Base-by-base conservation (phyloP, 2,329 filamentous ascomycete species). In the Chaetomiaceae sp. region DNA sequence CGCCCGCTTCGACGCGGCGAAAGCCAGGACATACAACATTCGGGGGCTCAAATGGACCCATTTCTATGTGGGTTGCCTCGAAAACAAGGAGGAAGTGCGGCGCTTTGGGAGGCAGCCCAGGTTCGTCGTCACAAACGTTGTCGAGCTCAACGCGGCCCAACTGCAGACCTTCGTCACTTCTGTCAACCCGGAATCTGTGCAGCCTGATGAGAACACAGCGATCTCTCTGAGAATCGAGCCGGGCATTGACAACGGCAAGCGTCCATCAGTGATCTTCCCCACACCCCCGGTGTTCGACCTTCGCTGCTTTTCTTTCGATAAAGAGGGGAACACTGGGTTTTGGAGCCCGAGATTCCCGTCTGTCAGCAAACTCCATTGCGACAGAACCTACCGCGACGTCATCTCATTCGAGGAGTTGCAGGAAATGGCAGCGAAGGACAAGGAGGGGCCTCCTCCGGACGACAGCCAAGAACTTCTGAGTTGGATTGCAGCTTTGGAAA, bases 231-330 rank as follows among this genome's bases (percentile, higher is more conserved):
- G 71, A 14, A 65, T 75, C 17, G 69, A 74, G 10, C 63, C 66
- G 10, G 69, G 71, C 0, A 54, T 74, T 2, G 65, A 71, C 42
- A 62, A 63, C 30, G 63, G 67, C 36, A 60, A 69, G 58, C 51
- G 66, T 47, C 66, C 76, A 52, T 69, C 71, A 0, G 65, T 72
- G 2, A 64, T 83, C 1, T 95, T 95, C 62, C 75, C 73, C 6
- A 69, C 73, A 0, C 88, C 88, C 0, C 76, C 88, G 17, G 79
- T 95, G 0, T 86, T 89, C 46, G 90, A 95, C 56, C 70, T 95
- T 49, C 73, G 86, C 19, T 90, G 88, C 43, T 86, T 87, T 51
- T 83, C 84, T 0, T 95, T 89, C 55, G 84, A 88, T 49, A 86
- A 83, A 58, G 74, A 77, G 3, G 75, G 79, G 4, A 83, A 84